Evolutionary conservation across 768 basidiomycete genomes (phyloP), one percentile per base, ranked within the genome.

Genomic region (Hebeloma cylindrosporum): DNA sequence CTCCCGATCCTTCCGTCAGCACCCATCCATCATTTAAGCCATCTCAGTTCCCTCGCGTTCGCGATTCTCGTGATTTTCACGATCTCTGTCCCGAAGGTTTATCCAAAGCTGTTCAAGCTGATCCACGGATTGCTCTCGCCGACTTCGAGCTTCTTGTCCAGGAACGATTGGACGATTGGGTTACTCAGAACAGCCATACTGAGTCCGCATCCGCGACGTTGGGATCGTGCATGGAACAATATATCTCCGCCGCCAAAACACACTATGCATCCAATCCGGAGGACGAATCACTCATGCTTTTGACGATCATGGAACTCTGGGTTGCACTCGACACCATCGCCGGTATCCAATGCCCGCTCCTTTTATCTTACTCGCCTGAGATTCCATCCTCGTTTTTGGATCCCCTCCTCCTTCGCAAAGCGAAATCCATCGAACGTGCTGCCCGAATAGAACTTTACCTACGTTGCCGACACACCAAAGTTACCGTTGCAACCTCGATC

Each of bases 231-330:
- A 39, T 61, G 59, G 31, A 61, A 60, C 43, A 50, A 1, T 43
- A 54, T 17, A 37, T 50, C 17, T 38, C 43, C n/a, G 33, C 34
- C 0, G 65, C 73, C 0, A 21, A 36, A 17, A 22, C n/a, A 0
- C 42, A 52, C 5, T 73, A 72, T 37, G 37, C 40, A 10, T 47
- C 51, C 16, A 72, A 64, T 31, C 67, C 73, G 5, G 72, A 75
- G 45, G 52, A 61, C 22, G 28, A 61, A 3, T 77, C 75, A 0
- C 41, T 70, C 2, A 72, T 79, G 66, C 48, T 79, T 30, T 54
- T 80, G 34, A 71, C 71, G 4, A 46, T 70, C 23, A 52, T 78
- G 17, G 70, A 76, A 23, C 61, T 79, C 13, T 79, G 78, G 78
- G 60, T 73, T 1, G 72, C 68, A 0, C 58, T 79, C 3, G 77